Base-by-base conservation (phyloP, 1,284 basidiomycete species). In the Ustilago trichophora region DNA sequence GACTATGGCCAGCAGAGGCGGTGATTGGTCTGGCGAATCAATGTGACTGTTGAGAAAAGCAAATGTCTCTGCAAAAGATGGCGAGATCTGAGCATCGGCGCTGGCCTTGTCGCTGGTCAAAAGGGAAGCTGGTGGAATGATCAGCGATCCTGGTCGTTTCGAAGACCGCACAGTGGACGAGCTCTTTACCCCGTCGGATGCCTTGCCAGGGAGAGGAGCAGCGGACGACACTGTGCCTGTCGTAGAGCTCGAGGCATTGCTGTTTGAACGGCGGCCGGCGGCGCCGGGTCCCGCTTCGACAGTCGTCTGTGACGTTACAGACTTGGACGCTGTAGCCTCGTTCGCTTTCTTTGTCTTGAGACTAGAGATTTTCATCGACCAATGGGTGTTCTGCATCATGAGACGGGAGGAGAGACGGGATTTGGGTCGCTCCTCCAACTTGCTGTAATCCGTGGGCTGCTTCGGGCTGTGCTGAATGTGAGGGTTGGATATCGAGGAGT, bases 31-130 rank as follows among this genome's bases (percentile, higher is more conserved):
- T n/a, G 34, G 24, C 3, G 56, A 48, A 22, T 62, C 52, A n/a
- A 62, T 62, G 18, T 62, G 51, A 31, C 60, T 52, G 45, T 64
- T 52, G 40, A 64, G 60, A 26, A 64, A 64, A 6, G 60, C 53
- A n/a, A 64, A 64, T 0, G 48, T 56, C 21, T 42, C 53, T 6
- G 60, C 53, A 33, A 64, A 64, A 3, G 60, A 52, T 3, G 60
- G 60, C 26, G 60, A 64, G 21, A 64, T 33, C 44, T 51, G 53
- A 25, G 60, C 21, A 31, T 56, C 60, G n/a, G 27, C 22, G 38
- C 53, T 40, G 19, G 41, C n/a, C 7, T 19, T n/a, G n/a, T n/a
- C n/a, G n/a, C n/a, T n/a, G n/a, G n/a, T n/a, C n/a, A n/a, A n/a
- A n/a, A 56, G 22, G 21, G 52, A 32, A 26, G 33, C 48, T 15